Evolutionary conservation across 768 basidiomycete genomes (phyloP).

Genomic region (Hericium erinaceus): DNA sequence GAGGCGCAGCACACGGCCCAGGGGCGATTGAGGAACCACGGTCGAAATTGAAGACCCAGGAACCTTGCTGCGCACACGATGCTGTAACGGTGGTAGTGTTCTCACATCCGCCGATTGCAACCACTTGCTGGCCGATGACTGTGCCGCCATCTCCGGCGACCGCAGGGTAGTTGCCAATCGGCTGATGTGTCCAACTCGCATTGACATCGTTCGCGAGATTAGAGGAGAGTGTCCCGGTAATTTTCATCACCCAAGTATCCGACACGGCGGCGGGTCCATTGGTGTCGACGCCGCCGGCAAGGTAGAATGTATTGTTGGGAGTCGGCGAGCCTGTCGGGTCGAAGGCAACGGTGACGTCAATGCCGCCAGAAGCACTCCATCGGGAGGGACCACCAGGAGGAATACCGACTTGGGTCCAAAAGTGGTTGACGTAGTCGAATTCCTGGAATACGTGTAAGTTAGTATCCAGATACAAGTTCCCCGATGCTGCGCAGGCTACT

Average conservation of each 20-base stretch:
- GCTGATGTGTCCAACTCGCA: constrained; percentile 53
- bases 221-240: constrained; percentile 64
- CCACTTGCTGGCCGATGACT: constrained; percentile 41
- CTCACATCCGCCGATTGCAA: constrained; percentile 57
- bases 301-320: constrained; percentile 66
- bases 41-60: constrained; percentile 58
- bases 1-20: constrained; percentile 49
- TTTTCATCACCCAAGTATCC: constrained; percentile 60
- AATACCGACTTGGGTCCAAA: constrained; percentile 58
- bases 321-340: constrained; percentile 35
- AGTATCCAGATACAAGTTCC: no score
- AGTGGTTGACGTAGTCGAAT: constrained; percentile 66
- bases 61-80: constrained; percentile 50
- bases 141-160: constrained; percentile 47
- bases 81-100: constrained; percentile 27
- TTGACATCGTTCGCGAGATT: constrained; percentile 43
- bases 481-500: no score
- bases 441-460: constrained; percentile 35
- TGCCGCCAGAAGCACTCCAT: constrained; percentile 68
- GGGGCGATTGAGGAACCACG: constrained; percentile 32
- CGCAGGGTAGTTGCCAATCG: constrained; percentile 30
- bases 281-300: constrained; percentile 62
- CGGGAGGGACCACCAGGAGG: constrained; percentile 40
- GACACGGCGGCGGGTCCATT: constrained; percentile 33
- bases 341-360: constrained; percentile 35